A percentile compares a stretch with the other conserved stretches of the same genome.
phyloP scores from a whole-genome alignment of 2,329 filamentous ascomycete species.

The Aureobasidium sp. region DNA sequence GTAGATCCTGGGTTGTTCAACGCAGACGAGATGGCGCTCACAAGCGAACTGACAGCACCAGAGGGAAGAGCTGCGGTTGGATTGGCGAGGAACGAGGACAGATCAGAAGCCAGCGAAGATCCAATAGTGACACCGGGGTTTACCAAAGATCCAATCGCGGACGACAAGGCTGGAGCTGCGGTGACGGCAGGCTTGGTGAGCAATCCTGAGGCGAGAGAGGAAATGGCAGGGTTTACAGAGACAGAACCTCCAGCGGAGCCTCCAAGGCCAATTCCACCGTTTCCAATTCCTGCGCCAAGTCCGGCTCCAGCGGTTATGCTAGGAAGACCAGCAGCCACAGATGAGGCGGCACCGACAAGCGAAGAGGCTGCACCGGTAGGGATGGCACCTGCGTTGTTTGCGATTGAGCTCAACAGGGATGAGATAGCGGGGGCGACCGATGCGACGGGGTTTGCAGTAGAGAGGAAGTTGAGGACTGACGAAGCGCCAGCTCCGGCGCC shows the following conservation, averaged over 20 bases:
- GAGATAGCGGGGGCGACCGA: not conserved
- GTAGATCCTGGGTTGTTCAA: not conserved
- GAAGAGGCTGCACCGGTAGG: not conserved
- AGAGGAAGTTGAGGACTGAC: not conserved
- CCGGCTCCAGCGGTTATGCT: not conserved
- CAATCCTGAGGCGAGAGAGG: not conserved
- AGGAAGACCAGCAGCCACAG: not conserved
- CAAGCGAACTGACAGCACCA: not conserved
- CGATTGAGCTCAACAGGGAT: not conserved
- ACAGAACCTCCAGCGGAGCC: not conserved
- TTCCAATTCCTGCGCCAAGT: not conserved
- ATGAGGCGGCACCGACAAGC: not conserved
- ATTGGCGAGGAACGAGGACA: slow-evolving; percentile 2
- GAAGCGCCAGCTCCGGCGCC: not conserved
- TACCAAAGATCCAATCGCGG: not conserved
- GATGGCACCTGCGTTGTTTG: not conserved
- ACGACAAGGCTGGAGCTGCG: not conserved
- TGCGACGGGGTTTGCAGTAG: not conserved
- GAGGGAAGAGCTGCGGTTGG: not conserved
- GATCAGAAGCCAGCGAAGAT: not conserved
- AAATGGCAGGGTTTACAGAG: not conserved
- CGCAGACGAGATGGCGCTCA: not conserved
- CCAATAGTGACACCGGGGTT: not conserved
- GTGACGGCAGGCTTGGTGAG: not conserved
- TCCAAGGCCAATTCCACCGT: not conserved